These are phyloP conservation scores for Aspergillus oerlinghausenensis DNA, from an alignment of 2,329 filamentous ascomycete genomes.

Conservation along the genomic window DNA sequence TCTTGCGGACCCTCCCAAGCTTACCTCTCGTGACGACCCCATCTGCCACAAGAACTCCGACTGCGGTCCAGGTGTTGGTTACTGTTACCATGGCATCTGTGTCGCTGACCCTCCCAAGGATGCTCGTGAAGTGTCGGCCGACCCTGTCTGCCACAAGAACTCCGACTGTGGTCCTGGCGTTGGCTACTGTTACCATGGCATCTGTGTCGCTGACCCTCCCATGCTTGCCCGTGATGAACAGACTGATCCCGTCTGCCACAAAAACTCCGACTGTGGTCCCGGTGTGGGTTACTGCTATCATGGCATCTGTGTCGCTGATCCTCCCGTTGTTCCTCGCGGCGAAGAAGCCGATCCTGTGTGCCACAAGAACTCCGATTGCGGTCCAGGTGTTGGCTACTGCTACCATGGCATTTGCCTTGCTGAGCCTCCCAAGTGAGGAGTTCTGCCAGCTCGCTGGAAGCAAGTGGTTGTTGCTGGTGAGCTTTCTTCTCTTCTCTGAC, in stretches of 20 bases:
- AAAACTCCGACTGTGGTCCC: neutral
- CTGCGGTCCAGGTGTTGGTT: neutral
- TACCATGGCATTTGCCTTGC: slow-evolving; percentile 2
- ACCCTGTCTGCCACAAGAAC: neutral
- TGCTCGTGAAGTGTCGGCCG: neutral
- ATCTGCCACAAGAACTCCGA: neutral
- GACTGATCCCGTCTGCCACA: neutral
- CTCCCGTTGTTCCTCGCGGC: neutral
- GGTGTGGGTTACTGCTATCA: neutral
- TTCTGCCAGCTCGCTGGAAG: neutral
- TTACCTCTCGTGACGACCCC: neutral
- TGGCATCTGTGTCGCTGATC: neutral
- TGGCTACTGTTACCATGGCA: neutral
- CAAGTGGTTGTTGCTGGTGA: neutral
- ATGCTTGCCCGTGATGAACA: neutral
- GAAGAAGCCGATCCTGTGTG: neutral
- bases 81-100: neutral
- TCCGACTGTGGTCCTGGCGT: neutral
- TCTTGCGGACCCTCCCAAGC: neutral
- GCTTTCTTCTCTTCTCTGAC: neutral
- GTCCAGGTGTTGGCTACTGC: neutral
- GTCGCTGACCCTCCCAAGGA: neutral
- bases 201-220: neutral
- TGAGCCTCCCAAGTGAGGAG: neutral
- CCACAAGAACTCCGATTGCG: neutral